These are phyloP conservation scores for Geosmithia morbida DNA, from an alignment of 2,329 filamentous ascomycete genomes.

Conservation along the genomic window DNA sequence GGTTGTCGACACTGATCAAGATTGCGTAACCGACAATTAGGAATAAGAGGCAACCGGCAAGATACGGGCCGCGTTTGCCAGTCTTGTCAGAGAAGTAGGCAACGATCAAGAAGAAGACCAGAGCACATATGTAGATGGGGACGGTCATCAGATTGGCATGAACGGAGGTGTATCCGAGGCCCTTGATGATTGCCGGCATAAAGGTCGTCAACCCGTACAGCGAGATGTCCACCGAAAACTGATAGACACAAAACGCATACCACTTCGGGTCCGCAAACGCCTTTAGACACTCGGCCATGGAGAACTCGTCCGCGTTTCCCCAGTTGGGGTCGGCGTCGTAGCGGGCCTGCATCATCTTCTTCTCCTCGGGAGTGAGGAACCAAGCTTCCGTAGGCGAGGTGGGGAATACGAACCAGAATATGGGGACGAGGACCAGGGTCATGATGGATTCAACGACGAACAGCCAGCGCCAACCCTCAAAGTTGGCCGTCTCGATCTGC, in stretches of 20 bases:
- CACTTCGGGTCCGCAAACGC: slow-evolving; percentile 15
- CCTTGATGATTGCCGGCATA: slow-evolving; percentile 15
- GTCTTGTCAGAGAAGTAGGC: slow-evolving; percentile 12
- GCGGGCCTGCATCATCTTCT: slow-evolving; percentile 8
- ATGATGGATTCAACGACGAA: slow-evolving; percentile 24
- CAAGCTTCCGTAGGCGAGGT: slow-evolving; percentile 12
- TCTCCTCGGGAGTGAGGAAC: slow-evolving; percentile 7
- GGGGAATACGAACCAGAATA: slow-evolving; percentile 13
- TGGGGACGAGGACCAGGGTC: slow-evolving; percentile 18
- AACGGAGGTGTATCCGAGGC: slow-evolving; percentile 14
- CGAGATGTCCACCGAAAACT: slow-evolving; percentile 13
- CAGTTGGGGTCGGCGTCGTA: slow-evolving; percentile 5
- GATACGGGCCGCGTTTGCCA: slow-evolving; percentile 8
- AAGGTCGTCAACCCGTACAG: slow-evolving; percentile 15
- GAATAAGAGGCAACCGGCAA: slow-evolving; percentile 9
- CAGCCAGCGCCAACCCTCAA: slow-evolving; percentile 22
- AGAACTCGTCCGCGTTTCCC: slow-evolving; percentile 5
- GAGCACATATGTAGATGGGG: slow-evolving; percentile 11
- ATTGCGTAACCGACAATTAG: slow-evolving; percentile 14
- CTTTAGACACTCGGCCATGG: slow-evolving; percentile 6
- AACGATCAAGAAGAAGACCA: slow-evolving; percentile 10
- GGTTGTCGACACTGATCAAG: slow-evolving; percentile 11
- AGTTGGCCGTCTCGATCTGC: slow-evolving; percentile 14
- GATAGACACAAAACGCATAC: slow-evolving; percentile 12
- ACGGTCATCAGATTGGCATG: slow-evolving; percentile 17